These are phyloP conservation scores for Microbotryum scabiosae DNA, from an alignment of 1,284 basidiomycete genomes.

Conservation along the genomic window DNA sequence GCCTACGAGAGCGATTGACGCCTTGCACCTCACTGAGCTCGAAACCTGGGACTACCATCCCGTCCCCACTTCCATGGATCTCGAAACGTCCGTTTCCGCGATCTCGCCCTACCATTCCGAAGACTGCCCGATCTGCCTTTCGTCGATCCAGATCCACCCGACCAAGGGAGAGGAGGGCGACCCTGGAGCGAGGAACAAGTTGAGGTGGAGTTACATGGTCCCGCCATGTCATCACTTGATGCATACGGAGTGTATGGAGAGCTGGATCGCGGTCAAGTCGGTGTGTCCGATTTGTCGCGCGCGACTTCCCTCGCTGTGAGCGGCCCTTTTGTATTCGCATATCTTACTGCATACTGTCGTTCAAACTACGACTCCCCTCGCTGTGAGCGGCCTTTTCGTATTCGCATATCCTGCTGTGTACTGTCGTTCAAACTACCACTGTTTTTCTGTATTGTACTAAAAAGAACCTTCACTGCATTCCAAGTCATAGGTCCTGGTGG, in stretches of 20 bases:
- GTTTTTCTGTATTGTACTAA: too few relatives aligned
- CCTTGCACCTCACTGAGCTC: slow-evolving; percentile 17
- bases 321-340: too few relatives aligned
- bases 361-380: slow-evolving; percentile 17
- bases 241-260: slow-evolving; percentile 35
- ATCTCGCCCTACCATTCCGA: slow-evolving; percentile 13
- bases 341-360: too few relatives aligned
- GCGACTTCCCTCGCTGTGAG: slow-evolving; percentile 13
- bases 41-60: slow-evolving; percentile 39
- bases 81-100: slow-evolving; percentile 17
- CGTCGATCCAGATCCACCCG: slow-evolving; percentile 28
- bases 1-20: slow-evolving; percentile 7
- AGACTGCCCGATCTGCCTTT: slow-evolving; percentile 39
- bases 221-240: slow-evolving; percentile 37
- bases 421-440: too few relatives aligned
- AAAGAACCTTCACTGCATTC: too few relatives aligned
- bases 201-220: slow-evolving; percentile 17
- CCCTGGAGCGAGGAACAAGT: slow-evolving; percentile 2
- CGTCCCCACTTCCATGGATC: slow-evolving; percentile 2
- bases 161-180: slow-evolving; percentile 13
- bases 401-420: too few relatives aligned
- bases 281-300: slow-evolving; percentile 23
- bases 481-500: too few relatives aligned
- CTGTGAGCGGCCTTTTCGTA: background rate
- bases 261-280: slow-evolving; percentile 32